A percentile compares a stretch with the other conserved stretches of the same genome.
Evolutionary conservation across 2,329 filamentous ascomycete genomes (phyloP).

Genomic region (Colletotrichum australisinense): DNA sequence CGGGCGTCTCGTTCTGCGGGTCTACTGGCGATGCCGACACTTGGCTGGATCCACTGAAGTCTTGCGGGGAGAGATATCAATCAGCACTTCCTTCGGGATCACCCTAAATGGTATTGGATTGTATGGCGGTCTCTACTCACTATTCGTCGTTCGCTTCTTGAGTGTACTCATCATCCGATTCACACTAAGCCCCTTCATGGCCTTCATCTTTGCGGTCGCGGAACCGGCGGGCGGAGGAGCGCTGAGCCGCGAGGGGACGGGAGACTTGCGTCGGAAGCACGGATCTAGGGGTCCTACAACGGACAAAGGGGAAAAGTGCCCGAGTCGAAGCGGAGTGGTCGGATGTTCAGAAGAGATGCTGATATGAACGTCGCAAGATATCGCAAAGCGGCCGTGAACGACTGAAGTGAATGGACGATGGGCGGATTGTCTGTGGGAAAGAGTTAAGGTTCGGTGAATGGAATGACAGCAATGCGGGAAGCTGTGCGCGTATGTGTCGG

Average conservation of each 20-base stretch:
- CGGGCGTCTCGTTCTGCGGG: conserved; percentile 68
- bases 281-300: background rate
- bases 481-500: background rate
- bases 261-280: background rate
- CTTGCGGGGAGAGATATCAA: conserved; percentile 25
- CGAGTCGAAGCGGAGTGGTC: background rate
- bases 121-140: conserved; percentile 14
- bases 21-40: conserved; percentile 38
- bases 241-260: background rate
- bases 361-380: background rate
- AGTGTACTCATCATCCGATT: conserved; percentile 68
- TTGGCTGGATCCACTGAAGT: conserved; percentile 35
- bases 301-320: background rate
- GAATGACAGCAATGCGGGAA: conserved; percentile 11
- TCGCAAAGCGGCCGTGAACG: background rate
- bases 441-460: background rate
- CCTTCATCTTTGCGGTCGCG: conserved; percentile 47
- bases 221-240: background rate
- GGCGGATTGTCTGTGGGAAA: background rate
- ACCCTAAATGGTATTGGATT: background rate
- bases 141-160: conserved; percentile 55
- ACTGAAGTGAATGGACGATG: background rate
- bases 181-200: conserved; percentile 65
- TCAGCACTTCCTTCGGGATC: conserved; percentile 26
- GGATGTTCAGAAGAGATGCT: background rate